These are phyloP conservation scores for Penicillium sp. DNA, from an alignment of 2,329 filamentous ascomycete species.

Conservation along the genomic window DNA sequence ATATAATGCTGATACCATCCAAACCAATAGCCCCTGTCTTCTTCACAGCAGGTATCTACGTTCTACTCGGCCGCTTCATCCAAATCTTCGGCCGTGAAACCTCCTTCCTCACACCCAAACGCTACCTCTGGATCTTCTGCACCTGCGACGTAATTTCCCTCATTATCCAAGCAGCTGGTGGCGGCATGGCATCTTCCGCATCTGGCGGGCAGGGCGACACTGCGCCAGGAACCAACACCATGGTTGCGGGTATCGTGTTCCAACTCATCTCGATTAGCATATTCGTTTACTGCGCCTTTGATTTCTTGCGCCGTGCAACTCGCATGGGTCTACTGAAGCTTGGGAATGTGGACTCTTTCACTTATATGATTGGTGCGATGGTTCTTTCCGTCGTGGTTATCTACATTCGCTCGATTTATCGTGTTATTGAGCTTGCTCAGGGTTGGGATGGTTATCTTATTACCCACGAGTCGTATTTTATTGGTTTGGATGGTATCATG, in stretches of 20 bases:
- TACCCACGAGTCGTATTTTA: slow-evolving; percentile 26
- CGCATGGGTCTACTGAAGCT: slow-evolving; percentile 9
- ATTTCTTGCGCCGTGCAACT: slow-evolving; percentile 50
- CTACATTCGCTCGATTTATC: slow-evolving; percentile 55
- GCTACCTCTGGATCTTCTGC: slow-evolving; percentile 57
- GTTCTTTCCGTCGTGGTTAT: slow-evolving; percentile 50
- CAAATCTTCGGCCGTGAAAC: slow-evolving; percentile 48
- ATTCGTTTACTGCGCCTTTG: slow-evolving; percentile 54
- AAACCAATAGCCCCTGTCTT: slow-evolving; percentile 50
- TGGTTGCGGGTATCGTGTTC: slow-evolving; percentile 61
- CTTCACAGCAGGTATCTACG: slow-evolving; percentile 57
- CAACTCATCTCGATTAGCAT: slow-evolving; percentile 61
- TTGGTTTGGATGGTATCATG: slow-evolving; percentile 15
- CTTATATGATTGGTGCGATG: slow-evolving; percentile 37
- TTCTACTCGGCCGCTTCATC: slow-evolving; percentile 55
- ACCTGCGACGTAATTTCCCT: slow-evolving; percentile 60
- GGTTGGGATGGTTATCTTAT: slow-evolving; percentile 51
- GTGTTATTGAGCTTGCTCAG: slow-evolving; percentile 49
- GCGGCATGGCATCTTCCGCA: slow-evolving; percentile 52
- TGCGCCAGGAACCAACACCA: slow-evolving; percentile 53
- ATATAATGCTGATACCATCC: background rate
- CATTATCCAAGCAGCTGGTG: slow-evolving; percentile 60
- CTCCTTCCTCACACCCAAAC: slow-evolving; percentile 47
- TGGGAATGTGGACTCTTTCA: background rate
- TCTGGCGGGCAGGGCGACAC: slow-evolving; percentile 54